phyloP scores from a whole-genome alignment of 805 yeast species.

The Cyberlindnera amylophila region DNA sequence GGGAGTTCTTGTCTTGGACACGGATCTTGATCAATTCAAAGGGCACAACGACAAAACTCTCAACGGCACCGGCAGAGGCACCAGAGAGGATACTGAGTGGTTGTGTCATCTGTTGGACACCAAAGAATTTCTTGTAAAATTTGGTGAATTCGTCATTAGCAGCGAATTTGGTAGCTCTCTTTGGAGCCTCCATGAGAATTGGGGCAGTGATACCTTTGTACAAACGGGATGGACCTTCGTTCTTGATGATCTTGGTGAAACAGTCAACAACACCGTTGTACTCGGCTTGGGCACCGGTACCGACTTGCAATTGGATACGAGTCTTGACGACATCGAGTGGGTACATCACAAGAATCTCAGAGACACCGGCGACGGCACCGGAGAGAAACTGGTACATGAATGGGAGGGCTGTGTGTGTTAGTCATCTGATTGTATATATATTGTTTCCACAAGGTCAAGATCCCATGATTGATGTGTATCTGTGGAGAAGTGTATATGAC shows the following conservation, averaged over 20 bases:
- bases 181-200: slow-evolving; percentile 98
- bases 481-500: too few relatives aligned
- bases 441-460: too few relatives aligned
- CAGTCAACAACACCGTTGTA: slow-evolving; percentile 86
- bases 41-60: slow-evolving; percentile 95
- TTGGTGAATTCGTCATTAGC: slow-evolving; percentile 97
- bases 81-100: slow-evolving; percentile 87
- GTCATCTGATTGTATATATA: too few relatives aligned
- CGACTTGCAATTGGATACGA: slow-evolving; percentile 83
- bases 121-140: slow-evolving; percentile 69
- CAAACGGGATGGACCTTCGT: slow-evolving; percentile 79
- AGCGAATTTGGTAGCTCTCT: slow-evolving; percentile 97
- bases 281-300: slow-evolving; percentile 43
- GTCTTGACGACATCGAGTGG: slow-evolving; percentile 97
- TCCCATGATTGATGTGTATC: too few relatives aligned
- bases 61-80: slow-evolving; percentile 98
- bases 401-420: slow-evolving; percentile 53
- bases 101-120: slow-evolving; percentile 67
- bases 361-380: slow-evolving; percentile 96
- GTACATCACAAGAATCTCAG: slow-evolving; percentile 92
- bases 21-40: slow-evolving; percentile 94
- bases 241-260: slow-evolving; percentile 72
- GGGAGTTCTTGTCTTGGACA: slow-evolving; percentile 83
- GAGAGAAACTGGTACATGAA: slow-evolving; percentile 86
- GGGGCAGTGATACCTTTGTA: slow-evolving; percentile 97